Percentiles rank a stretch among this genome's conserved stretches.
phyloP scores from a whole-genome alignment of 192 early-diverging fungal species.

The Umbelopsis isabellina region DNA sequence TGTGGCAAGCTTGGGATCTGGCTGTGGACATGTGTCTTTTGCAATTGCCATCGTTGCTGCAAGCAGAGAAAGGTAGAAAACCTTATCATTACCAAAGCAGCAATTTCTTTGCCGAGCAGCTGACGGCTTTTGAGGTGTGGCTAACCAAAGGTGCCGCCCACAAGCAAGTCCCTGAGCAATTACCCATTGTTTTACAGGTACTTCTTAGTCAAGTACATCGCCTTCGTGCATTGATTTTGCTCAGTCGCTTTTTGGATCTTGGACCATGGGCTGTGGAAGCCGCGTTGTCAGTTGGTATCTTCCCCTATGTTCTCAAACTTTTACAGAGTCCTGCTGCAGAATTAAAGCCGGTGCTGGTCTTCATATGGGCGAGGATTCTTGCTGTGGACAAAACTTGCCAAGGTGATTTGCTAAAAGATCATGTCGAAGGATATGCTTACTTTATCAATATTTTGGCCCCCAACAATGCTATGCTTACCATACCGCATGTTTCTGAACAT shows the following conservation, averaged over 20 bases:
- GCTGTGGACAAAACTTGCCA: conserved; percentile 91
- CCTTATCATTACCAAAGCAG: conserved; percentile 74
- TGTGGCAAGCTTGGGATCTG: conserved; percentile 96
- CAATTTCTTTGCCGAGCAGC: conserved; percentile 94
- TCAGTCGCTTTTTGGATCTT: conserved; percentile 90
- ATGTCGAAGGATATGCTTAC: conserved; percentile 77
- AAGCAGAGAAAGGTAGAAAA: conserved; percentile 39
- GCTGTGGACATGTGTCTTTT: conserved; percentile 92
- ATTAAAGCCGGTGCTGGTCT: conserved; percentile 91
- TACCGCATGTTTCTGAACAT: conserved; percentile 83
- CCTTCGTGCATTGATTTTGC: conserved; percentile 85
- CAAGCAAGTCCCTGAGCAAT: conserved; percentile 83
- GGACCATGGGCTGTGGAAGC: conserved; percentile 94
- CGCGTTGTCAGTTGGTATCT: conserved; percentile 93
- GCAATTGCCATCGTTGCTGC: conserved; percentile 84
- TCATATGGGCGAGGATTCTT: conserved; percentile 97
- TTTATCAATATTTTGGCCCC: conserved; percentile 88
- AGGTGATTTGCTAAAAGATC: conserved; percentile 88
- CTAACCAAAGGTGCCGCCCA: conserved; percentile 81
- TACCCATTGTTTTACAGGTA: conserved; percentile 97
- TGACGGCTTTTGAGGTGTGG: conserved; percentile 98
- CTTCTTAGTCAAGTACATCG: conserved; percentile 94
- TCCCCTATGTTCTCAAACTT: conserved; percentile 95
- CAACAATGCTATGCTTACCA: conserved; percentile 63
- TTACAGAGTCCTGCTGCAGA: conserved; percentile 91